phyloP scores from a whole-genome alignment of 768 basidiomycete species.

The Clavulina sp. region DNA sequence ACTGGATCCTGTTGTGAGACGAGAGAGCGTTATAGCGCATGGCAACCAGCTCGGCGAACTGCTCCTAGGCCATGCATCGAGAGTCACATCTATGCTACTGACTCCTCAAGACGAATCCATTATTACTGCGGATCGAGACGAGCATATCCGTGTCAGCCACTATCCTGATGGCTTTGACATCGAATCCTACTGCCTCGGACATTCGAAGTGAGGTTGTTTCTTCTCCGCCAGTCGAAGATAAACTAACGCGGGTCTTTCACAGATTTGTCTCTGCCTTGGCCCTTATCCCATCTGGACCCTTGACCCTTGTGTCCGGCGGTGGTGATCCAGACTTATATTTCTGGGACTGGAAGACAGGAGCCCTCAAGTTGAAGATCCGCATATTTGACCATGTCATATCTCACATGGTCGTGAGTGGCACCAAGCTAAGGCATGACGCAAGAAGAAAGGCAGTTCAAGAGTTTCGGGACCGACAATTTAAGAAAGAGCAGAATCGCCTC shows the following conservation, averaged over 20 bases:
- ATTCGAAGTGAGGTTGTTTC: constrained; percentile 41
- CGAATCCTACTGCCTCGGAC: constrained; percentile 75
- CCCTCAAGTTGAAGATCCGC: constrained; percentile 31
- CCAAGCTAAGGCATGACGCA: constrained; percentile 15
- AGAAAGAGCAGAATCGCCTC: constrained; percentile 11
- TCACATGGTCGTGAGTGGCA: constrained; percentile 22
- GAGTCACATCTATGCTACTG: constrained; percentile 57
- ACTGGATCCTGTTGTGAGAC: constrained; percentile 20
- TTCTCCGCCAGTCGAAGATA: neutral
- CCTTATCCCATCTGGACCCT: constrained; percentile 31
- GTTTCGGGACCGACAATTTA: constrained; percentile 12
- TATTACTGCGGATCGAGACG: constrained; percentile 85
- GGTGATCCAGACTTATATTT: constrained; percentile 62
- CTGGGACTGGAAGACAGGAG: constrained; percentile 66
- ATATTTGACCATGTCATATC: constrained; percentile 26
- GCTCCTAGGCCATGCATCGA: constrained; percentile 75
- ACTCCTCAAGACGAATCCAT: constrained; percentile 52
- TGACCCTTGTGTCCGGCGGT: constrained; percentile 63
- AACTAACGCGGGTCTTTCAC: neutral
- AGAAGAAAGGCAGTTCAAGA: constrained; percentile 10
- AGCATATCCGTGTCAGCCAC: constrained; percentile 84
- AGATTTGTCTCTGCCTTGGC: constrained; percentile 78
- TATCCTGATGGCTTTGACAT: constrained; percentile 75
- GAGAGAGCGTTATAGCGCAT: constrained; percentile 32
- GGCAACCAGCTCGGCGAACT: constrained; percentile 53